Percentiles rank a stretch among this genome's conserved stretches.
Conservation (phyloP, 495 filamentous ascomycete genomes). For the Tuber umbilicatum region DNA sequence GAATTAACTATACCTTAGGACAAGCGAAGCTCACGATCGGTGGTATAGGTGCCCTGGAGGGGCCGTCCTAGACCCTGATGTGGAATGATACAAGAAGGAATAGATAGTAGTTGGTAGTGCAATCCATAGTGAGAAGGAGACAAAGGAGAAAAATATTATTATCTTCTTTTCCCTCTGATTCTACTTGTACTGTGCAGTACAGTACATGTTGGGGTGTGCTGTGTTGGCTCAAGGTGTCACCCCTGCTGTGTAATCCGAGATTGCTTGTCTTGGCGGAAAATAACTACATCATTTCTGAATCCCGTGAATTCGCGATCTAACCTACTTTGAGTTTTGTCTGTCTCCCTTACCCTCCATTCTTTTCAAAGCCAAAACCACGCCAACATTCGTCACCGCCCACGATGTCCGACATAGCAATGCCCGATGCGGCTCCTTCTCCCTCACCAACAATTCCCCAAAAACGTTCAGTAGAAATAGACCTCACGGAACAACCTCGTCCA, state of each 20-base stretch:
- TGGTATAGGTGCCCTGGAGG: no score
- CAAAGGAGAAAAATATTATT: neutral
- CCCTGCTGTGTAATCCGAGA: neutral
- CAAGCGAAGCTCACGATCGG: no score
- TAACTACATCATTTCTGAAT: neutral
- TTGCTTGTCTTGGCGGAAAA: neutral
- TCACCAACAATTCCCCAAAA: conserved; percentile 55
- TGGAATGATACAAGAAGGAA: neutral
- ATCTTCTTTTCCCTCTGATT: neutral
- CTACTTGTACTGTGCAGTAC: no score
- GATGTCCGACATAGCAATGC: conserved; percentile 42
- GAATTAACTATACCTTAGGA: no score
- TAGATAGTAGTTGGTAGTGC: neutral
- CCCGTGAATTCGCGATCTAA: neutral
- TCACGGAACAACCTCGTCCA: conserved; percentile 39
- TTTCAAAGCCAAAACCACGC: conserved; percentile 6
- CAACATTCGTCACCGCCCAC: conserved; percentile 14
- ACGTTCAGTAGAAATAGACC: conserved; percentile 41
- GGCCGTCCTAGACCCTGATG: no score
- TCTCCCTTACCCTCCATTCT: neutral
- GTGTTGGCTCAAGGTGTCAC: no score
- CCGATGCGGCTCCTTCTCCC: conserved; percentile 22
- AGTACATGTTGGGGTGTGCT: no score
- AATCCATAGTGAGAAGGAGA: no score
- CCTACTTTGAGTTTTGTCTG: neutral